Base-by-base conservation (phyloP, 106 monocot species). In the Iris macrosiphon region DNA sequence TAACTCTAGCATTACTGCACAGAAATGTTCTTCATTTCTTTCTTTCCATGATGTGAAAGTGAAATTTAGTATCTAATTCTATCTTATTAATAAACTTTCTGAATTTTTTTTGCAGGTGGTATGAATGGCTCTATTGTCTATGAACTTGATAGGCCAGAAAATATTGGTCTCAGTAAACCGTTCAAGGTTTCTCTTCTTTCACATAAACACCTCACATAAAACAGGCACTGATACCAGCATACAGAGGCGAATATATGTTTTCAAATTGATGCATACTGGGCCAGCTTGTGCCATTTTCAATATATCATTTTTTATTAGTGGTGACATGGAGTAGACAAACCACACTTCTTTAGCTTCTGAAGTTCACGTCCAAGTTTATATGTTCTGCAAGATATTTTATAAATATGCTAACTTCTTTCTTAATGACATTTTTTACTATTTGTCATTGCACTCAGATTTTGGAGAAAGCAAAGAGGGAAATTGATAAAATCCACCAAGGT, bases 121-220 rank as follows among this genome's bases (percentile, higher is more conserved):
- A 96, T 96, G 95, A 96, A 96, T 72, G 95, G 95, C 23, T 96
- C 95, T 47, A 82, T 96, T 61, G 37, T 96, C 66, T 77, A 89
- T 65, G 95, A 96, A 66, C 85, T 96, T 52, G 95, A 89, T 12
- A 82, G 89, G 83, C 85, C 85, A 67, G 95, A 96, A 74, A 96
- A 89, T 79, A 65, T 74, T 51, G 85, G 85, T 59, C 74, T 96
- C 18, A 61, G 24, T 43, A 89, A 74, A 65, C 51, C 85, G 28
- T 33, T 86, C 40, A 96, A 96, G 85, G 89, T 74, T 64, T 33
- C 17, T 39, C 18, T 29, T 54, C 34, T 37, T 20, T 1, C 19
- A 13, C 11, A 25, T 15, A 5, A 17, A 52, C 49, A 54, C 34
- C 34, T 25, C 10, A 12, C 4, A 11, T 4, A 25, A 57, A 13